Conservation (phyloP, 805 yeast genomes). For the Metschnikowia picachoensis region DNA sequence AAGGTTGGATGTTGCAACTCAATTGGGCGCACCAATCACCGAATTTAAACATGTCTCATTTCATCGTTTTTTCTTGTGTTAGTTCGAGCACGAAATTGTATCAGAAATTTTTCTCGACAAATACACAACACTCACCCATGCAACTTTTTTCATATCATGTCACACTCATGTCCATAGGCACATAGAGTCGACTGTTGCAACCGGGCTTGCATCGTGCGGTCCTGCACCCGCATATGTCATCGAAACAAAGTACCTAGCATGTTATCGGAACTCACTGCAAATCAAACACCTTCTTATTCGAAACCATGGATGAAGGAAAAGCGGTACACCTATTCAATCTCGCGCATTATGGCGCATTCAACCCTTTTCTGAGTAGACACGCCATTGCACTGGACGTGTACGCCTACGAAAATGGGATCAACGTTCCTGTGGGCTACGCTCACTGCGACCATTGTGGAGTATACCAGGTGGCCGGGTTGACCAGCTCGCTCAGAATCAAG, state of each 20-base stretch:
- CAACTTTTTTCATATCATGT: too few species aligned
- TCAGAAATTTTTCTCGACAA: too few species aligned
- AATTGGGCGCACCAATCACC: too few species aligned
- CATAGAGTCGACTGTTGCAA: too few species aligned
- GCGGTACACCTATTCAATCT: constrained; percentile 27
- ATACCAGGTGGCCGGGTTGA: constrained; percentile 33
- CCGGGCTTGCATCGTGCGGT: constrained; percentile 1
- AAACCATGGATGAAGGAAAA: constrained; percentile 9
- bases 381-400: constrained; percentile 20
- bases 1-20: too few species aligned
- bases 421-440: constrained; percentile 24
- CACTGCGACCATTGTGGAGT: constrained; percentile 33
- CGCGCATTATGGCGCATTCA: constrained; percentile 25
- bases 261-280: too few species aligned
- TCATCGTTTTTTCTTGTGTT: too few species aligned
- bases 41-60: too few species aligned
- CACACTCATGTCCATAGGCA: too few species aligned
- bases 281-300: too few species aligned
- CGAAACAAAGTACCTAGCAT: background rate
- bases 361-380: constrained; percentile 26
- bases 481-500: constrained; percentile 21
- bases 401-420: constrained; percentile 24
- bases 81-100: too few species aligned
- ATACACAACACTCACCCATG: too few species aligned
- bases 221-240: background rate